A percentile compares a stretch with the other conserved stretches of the same genome.
Conservation (phyloP, 768 basidiomycete genomes). For the Amanita fuliginea region DNA sequence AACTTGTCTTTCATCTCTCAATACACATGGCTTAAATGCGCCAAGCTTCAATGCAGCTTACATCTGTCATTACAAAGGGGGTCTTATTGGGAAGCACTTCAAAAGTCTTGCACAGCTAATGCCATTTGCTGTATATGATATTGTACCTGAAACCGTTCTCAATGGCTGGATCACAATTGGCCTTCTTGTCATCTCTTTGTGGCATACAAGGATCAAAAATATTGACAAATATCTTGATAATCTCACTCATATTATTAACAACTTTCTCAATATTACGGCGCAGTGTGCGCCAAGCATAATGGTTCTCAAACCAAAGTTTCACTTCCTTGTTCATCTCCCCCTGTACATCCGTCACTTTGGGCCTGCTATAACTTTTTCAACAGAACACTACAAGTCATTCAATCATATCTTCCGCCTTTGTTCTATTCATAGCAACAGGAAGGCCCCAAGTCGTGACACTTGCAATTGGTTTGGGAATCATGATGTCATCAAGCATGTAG, state of each 20-base stretch:
- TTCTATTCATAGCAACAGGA: slow-evolving; percentile 23
- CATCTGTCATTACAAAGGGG: slow-evolving; percentile 21
- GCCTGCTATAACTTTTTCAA: slow-evolving; percentile 31
- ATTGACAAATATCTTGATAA: slow-evolving; percentile 14
- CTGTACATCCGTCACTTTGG: slow-evolving; percentile 27
- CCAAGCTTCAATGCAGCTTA: slow-evolving; percentile 17
- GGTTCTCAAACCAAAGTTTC: slow-evolving; percentile 37
- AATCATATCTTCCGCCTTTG: slow-evolving; percentile 22
- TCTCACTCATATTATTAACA: slow-evolving; percentile 19
- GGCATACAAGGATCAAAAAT: slow-evolving; percentile 19
- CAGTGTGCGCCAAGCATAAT: slow-evolving; percentile 13
- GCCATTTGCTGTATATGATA: slow-evolving; percentile 17
- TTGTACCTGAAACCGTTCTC: slow-evolving; percentile 11
- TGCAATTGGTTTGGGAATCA: not conserved
- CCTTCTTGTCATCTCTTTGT: slow-evolving; percentile 18
- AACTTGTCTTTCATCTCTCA: not conserved
- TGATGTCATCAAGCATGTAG: not conserved
- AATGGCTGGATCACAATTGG: slow-evolving; percentile 20
- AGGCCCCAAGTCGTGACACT: slow-evolving; percentile 13
- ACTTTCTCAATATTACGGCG: slow-evolving; percentile 23
- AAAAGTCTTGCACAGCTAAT: slow-evolving; percentile 19
- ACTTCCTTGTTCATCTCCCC: slow-evolving; percentile 26
- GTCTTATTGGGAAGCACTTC: slow-evolving; percentile 26
- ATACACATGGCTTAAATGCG: slow-evolving; percentile 11
- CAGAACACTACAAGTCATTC: slow-evolving; percentile 31